Base-by-base conservation (phyloP, 1,284 basidiomycete species). In the Malassezia obtusa region DNA sequence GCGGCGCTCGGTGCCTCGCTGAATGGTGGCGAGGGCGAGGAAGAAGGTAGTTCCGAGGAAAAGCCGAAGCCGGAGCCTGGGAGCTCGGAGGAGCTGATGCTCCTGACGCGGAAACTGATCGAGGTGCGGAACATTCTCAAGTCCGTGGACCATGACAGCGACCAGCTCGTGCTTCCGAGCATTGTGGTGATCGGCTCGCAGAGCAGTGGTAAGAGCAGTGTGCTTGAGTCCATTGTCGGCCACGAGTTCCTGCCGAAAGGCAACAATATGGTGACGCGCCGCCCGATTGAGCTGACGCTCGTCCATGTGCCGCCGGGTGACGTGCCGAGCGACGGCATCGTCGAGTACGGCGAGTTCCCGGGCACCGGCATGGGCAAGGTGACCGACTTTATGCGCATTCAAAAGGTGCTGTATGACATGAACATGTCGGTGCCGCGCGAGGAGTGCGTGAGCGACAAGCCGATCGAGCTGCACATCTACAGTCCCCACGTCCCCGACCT, bases 161-260 rank as follows among this genome's bases (percentile, higher is more conserved):
- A 79, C 47, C 82, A 85, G 15, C 80, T 99, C 65, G 92, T 90
- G 62, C 78, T 99, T 12, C 92, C 92, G 0, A 91, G 88, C 61
- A 96, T 99, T 57, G 92, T 98, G 32, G 94, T 98, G 45, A 89
- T 99, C 61, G 92, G 92, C 12, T 92, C 89, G 68, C 92, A 99
- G 77, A 94, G 89, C 74, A 91, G 88, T 4, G 92, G 92, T 4
- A 99, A 99, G 79, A 92, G 89, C 67, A 91, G 87, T 24, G 94
- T 99, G 0, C 78, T 99, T 49, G 92, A 99, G 75, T 86, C 94
- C 1, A 89, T 99, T 61, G 94, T 99, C 21, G 94, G 92, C 0
- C 89, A 95, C 61, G 90, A 98, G 74, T 98, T 99, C 75, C 77
- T 99, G 36, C 94, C 92, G 33, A 98, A 98, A 77, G 92, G 92